A percentile compares a stretch with the other conserved stretches of the same genome.
These are phyloP conservation scores for Passiflora organensis DNA, from an alignment of 345 rosid species.

Conservation along the genomic window DNA sequence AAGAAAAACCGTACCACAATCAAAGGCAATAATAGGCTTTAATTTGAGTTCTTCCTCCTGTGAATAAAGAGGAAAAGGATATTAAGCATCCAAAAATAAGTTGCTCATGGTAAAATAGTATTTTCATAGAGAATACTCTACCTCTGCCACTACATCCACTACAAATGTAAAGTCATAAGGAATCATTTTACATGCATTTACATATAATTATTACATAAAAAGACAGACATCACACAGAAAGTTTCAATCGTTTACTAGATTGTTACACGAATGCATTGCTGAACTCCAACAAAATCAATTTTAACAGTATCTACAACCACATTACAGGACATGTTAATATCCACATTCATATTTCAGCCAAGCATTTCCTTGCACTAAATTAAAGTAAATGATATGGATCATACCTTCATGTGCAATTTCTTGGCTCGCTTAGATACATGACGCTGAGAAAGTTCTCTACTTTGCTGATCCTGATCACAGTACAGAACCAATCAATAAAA, in stretches of 20 bases:
- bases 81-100: neutral
- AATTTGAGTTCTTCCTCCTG: slow-evolving; percentile 92
- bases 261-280: too few species aligned
- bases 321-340: too few species aligned
- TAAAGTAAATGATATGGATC: neutral
- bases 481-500: neutral
- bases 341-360: neutral
- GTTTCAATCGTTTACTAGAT: neutral
- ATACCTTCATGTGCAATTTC: slow-evolving; percentile 84
- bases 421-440: slow-evolving; percentile 89
- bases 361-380: neutral
- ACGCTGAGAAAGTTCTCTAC: slow-evolving; percentile 92
- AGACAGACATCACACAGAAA: neutral
- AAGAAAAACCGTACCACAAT: slow-evolving; percentile 62
- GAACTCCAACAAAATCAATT: too few species aligned
- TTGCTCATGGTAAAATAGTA: neutral
- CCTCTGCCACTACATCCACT: neutral
- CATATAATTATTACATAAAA: neutral
- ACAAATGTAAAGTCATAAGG: slow-evolving; percentile 1
- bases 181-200: neutral
- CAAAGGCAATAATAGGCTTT: slow-evolving; percentile 90
- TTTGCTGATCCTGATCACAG: slow-evolving; percentile 82
- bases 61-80: slow-evolving; percentile 14
- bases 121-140: neutral
- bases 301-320: too few species aligned